Conservation (phyloP, 257 asterid genomes). For the Salvia hispanica region DNA sequence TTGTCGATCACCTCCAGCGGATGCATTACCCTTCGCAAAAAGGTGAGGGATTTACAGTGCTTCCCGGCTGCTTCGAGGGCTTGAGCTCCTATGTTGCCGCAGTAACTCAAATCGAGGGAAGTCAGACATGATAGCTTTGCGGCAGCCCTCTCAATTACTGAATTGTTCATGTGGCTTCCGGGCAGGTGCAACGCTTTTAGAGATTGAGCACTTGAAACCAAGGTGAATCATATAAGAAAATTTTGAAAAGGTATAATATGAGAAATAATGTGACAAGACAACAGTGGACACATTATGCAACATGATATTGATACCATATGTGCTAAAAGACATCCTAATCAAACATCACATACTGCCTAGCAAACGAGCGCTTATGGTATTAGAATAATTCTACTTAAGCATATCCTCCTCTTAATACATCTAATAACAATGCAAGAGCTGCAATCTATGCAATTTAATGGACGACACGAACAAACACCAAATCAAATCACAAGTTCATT, state of each 20-base stretch:
- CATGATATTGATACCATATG: no score
- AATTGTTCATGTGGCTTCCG: conserved; percentile 59
- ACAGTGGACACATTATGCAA: background rate
- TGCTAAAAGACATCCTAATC: no score
- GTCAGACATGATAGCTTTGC: conserved; percentile 51
- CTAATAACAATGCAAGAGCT: background rate
- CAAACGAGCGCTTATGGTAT: background rate
- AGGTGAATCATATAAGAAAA: conserved; percentile 25
- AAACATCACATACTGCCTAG: no score
- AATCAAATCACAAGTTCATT: background rate
- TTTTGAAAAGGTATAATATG: background rate
- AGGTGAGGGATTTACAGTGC: conserved; percentile 61
- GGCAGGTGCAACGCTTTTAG: conserved; percentile 62
- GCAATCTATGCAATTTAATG: background rate
- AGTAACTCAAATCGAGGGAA: conserved; percentile 72
- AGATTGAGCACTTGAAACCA: conserved; percentile 68
- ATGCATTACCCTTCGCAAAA: conserved; percentile 67
- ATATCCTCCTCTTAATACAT: background rate
- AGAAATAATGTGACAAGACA: background rate
- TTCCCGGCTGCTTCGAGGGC: conserved; percentile 70
- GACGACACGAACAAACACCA: background rate
- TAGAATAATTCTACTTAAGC: background rate
- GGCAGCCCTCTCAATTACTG: conserved; percentile 49
- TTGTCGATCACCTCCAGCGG: conserved; percentile 61
- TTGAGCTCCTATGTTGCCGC: conserved; percentile 65